These are phyloP conservation scores for Lepiota venenata DNA, from an alignment of 768 basidiomycete species.

Conservation along the genomic window DNA sequence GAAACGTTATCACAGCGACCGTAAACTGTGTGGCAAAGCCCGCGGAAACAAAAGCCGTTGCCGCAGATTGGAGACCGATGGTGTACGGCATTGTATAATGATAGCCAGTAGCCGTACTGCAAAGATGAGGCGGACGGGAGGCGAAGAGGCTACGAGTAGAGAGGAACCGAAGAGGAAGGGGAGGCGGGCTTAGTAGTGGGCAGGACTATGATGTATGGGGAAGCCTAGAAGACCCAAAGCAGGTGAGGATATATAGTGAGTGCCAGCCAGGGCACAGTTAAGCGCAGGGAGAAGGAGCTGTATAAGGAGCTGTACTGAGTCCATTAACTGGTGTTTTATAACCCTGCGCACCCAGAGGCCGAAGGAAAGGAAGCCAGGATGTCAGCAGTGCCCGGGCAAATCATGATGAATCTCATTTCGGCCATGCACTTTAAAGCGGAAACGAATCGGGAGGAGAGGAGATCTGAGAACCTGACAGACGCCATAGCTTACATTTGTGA, in stretches of 20 bases:
- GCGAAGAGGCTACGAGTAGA: background rate
- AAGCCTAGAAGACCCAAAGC: background rate
- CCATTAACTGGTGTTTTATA: constrained; percentile 23
- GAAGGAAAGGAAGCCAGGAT: constrained; percentile 28
- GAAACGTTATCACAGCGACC: constrained; percentile 42
- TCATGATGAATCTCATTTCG: constrained; percentile 29
- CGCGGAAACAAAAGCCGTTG: constrained; percentile 47
- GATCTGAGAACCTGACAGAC: constrained; percentile 8
- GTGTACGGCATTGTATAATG: constrained; percentile 43
- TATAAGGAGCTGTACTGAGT: constrained; percentile 22
- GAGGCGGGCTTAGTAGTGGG: background rate
- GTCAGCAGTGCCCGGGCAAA: constrained; percentile 26
- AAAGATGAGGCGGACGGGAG: constrained; percentile 20
- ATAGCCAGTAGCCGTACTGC: constrained; percentile 17
- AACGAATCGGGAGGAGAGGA: constrained; percentile 18
- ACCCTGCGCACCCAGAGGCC: constrained; percentile 21
- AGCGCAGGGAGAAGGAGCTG: constrained; percentile 18
- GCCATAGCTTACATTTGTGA: background rate
- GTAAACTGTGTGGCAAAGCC: constrained; percentile 47
- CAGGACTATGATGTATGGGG: background rate
- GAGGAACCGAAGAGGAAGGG: background rate
- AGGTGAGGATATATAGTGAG: constrained; percentile 20
- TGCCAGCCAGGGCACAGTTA: constrained; percentile 27
- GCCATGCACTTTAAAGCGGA: constrained; percentile 25
- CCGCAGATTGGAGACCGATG: constrained; percentile 46